These are phyloP conservation scores for Neonothopanus nambi DNA, from an alignment of 1,284 basidiomycete species.

Conservation along the genomic window DNA sequence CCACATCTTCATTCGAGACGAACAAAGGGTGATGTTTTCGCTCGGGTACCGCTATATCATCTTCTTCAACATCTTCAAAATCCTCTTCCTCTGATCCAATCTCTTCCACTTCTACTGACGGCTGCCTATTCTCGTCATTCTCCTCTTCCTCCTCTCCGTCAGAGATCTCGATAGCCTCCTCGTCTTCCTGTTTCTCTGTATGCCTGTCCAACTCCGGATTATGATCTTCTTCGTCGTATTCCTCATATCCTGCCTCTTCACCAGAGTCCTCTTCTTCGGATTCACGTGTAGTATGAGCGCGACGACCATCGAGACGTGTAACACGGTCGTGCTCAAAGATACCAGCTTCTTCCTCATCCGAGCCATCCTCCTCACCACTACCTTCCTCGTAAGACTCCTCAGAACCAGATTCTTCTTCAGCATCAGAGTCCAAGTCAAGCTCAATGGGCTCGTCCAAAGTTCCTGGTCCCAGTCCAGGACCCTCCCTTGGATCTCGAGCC, in stretches of 20 bases:
- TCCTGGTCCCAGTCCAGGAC: slow-evolving; percentile 47
- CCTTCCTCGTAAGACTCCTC: slow-evolving; percentile 22
- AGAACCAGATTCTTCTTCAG: slow-evolving; percentile 16
- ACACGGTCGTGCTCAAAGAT: not conserved
- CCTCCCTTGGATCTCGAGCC: slow-evolving; percentile 57
- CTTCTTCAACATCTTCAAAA: slow-evolving; percentile 14
- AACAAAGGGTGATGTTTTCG: not conserved
- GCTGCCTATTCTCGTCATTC: slow-evolving; percentile 20
- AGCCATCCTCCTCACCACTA: slow-evolving; percentile 22
- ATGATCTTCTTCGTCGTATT: slow-evolving; percentile 20
- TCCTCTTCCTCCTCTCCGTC: slow-evolving; percentile 26
- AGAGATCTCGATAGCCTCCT: slow-evolving; percentile 14
- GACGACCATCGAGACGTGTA: slow-evolving; percentile 3
- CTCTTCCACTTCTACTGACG: slow-evolving; percentile 14
- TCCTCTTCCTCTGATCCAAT: slow-evolving; percentile 15
- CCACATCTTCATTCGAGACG: not conserved
- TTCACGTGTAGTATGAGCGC: not conserved
- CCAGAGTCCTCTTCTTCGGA: slow-evolving; percentile 22
- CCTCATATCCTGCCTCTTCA: slow-evolving; percentile 23
- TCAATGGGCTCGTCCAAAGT: slow-evolving; percentile 47
- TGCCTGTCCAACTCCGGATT: slow-evolving; percentile 10
- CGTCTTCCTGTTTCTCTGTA: slow-evolving; percentile 25
- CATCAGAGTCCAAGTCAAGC: slow-evolving; percentile 26
- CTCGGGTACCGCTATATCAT: slow-evolving; percentile 9
- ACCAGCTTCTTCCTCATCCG: slow-evolving; percentile 19